Evolutionary conservation across 257 asterid species (phyloP).

Genomic region (Fraxinus quadrangulata): DNA sequence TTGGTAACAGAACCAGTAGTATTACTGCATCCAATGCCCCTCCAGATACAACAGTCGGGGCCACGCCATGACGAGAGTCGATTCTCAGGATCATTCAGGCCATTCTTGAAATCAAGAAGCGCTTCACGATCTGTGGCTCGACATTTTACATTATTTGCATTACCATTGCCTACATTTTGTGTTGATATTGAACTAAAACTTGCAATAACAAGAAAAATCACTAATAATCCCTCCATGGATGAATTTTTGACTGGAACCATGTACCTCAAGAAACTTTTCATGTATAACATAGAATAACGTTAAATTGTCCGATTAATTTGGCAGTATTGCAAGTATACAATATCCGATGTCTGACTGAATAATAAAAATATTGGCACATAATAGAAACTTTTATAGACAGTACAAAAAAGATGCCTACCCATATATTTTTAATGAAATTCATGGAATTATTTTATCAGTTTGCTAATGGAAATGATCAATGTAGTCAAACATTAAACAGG

Average conservation of each 20-base stretch:
- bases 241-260: neutral
- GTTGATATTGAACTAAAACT: constrained; percentile 27
- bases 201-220: constrained; percentile 24
- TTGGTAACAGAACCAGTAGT: constrained; percentile 31
- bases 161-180: constrained; percentile 16
- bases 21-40: constrained; percentile 40
- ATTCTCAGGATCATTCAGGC: constrained; percentile 51
- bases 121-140: constrained; percentile 35
- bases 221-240: constrained; percentile 28
- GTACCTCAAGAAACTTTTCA: neutral
- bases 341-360: constrained; percentile 2
- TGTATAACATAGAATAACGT: neutral
- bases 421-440: no score
- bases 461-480: no score
- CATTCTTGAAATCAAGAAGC: constrained; percentile 52
- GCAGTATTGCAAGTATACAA: neutral
- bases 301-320: neutral
- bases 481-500: no score
- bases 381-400: no score
- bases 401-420: no score
- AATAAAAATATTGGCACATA: neutral
- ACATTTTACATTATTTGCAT: constrained; percentile 26
- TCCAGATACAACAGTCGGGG: constrained; percentile 47
- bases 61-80: constrained; percentile 51
- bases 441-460: no score